Conservation (phyloP, 2,329 filamentous ascomycete species). For the Hymenoscyphus fructigenus region DNA sequence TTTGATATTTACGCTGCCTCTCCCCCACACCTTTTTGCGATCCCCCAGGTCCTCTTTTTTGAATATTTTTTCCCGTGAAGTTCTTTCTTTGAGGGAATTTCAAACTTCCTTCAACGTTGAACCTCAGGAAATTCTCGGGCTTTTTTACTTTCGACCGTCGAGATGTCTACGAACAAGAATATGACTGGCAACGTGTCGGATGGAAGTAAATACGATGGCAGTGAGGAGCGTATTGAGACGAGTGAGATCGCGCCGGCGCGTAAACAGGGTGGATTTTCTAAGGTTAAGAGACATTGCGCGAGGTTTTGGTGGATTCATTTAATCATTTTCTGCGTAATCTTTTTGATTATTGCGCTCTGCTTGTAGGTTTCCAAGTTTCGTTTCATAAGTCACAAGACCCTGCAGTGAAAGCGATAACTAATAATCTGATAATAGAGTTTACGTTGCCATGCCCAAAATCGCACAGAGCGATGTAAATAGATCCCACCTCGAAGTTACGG, state of each 20-base stretch:
- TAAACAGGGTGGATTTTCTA: constrained; percentile 19
- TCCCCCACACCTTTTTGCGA: background rate
- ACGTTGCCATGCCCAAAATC: constrained; percentile 57
- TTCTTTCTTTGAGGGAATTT: background rate
- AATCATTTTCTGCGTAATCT: constrained; percentile 48
- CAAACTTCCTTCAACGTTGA: background rate
- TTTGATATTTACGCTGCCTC: background rate
- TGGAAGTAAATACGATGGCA: constrained; percentile 18
- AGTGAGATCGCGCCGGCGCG: constrained; percentile 8
- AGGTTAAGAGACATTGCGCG: constrained; percentile 34
- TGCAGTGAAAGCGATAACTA: background rate
- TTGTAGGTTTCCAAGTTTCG: constrained; percentile 46
- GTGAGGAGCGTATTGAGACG: constrained; percentile 19
- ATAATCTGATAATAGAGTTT: constrained; percentile 44
- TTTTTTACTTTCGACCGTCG: background rate
- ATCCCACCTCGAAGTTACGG: constrained; percentile 49
- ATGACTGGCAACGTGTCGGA: constrained; percentile 6
- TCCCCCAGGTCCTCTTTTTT: background rate
- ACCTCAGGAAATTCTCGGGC: background rate
- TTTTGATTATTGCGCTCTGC: constrained; percentile 54
- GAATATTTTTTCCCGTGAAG: background rate
- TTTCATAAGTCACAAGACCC: background rate
- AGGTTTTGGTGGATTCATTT: constrained; percentile 55
- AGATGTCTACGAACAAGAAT: background rate
- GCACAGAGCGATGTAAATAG: constrained; percentile 54